Base-by-base conservation (phyloP, 148 eudicot genomes). In the Chenopodium suecicum region DNA sequence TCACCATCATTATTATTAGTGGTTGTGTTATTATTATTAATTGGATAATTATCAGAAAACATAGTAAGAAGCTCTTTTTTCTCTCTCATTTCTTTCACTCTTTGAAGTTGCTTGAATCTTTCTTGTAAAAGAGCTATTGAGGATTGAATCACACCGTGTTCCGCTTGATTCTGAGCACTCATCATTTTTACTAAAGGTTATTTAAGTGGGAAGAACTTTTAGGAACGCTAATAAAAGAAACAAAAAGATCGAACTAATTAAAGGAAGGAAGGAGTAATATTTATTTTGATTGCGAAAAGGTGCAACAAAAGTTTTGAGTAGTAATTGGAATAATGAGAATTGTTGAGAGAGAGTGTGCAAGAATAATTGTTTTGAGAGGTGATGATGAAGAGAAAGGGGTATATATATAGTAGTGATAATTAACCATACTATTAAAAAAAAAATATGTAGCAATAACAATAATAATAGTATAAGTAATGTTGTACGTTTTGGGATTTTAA, bases 61-160 rank as follows among this genome's bases (percentile, higher is more conserved):
- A 84, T 70, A 71, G 87, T 83, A 37, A 91, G 47, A 32, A 92
- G 87, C 50, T 93, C 88, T 77, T 84, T 87, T 76, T 84, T 88
- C 80, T 93, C 86, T 83, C 99, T 91, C 92, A 89, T 85, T 83
- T 93, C 94, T 48, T 90, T 93, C 76, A 90, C 89, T 48, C 82
- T 90, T 73, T 94, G 85, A 58, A 95, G 84, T 56, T 92, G 90
- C 80, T 84, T 88, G 73, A 95, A 95, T 79, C 98, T 86, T 85
- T 95, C 94, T 83, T 92, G 97, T 69, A 95, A 72, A 56, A 95
- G 80, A 14, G 89, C 90, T 60, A 93, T 86, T 54, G 96, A 91
- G 46, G 97, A 90, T 76, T 86, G 89, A 41, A 84, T 82, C 14
- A 89, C 87, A 4, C 80, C 87, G 20, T 75, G 83, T 50, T 77